Percentiles rank a stretch among this genome's conserved stretches.
phyloP scores from a whole-genome alignment of 306 rosid genomes.

The Sindora glabra region DNA sequence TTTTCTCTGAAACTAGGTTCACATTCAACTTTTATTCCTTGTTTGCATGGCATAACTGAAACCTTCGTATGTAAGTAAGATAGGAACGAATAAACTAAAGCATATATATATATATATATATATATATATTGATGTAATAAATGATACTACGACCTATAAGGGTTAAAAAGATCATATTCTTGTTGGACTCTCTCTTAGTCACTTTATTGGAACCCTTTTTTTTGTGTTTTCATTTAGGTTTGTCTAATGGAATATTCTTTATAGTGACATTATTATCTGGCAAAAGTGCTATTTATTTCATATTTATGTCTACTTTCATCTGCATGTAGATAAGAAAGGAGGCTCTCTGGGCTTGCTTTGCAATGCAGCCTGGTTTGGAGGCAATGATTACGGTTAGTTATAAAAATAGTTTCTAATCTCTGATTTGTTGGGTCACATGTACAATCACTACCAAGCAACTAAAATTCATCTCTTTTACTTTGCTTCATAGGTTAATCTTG shows the following conservation, averaged over 20 bases:
- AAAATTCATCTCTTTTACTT: too few species aligned
- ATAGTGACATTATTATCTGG: slow-evolving; percentile 8
- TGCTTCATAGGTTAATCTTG: too few species aligned
- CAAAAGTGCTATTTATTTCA: slow-evolving; percentile 6
- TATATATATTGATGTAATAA: too few species aligned
- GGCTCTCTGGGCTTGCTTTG: slow-evolving; percentile 94
- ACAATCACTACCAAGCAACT: slow-evolving; percentile 8
- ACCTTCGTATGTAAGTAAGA: too few species aligned
- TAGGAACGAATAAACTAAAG: too few species aligned
- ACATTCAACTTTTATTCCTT: not conserved
- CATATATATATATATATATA: too few species aligned
- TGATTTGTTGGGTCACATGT: not conserved
- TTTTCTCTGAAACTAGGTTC: not conserved
- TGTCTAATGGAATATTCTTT: not conserved
- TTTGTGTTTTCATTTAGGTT: not conserved
- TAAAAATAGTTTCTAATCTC: slow-evolving; percentile 1
- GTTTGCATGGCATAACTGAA: not conserved
- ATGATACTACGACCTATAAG: not conserved
- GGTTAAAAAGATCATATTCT: slow-evolving; percentile 1
- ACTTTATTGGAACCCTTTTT: not conserved
- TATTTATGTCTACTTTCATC: slow-evolving; percentile 20
- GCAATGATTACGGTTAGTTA: slow-evolving; percentile 76
- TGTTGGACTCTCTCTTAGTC: not conserved
- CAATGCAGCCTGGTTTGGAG: slow-evolving; percentile 69
- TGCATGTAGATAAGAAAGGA: slow-evolving; percentile 73